Evolutionary conservation across 2,329 filamentous ascomycete genomes (phyloP).

Genomic region (Harringtonia lauricola): DNA sequence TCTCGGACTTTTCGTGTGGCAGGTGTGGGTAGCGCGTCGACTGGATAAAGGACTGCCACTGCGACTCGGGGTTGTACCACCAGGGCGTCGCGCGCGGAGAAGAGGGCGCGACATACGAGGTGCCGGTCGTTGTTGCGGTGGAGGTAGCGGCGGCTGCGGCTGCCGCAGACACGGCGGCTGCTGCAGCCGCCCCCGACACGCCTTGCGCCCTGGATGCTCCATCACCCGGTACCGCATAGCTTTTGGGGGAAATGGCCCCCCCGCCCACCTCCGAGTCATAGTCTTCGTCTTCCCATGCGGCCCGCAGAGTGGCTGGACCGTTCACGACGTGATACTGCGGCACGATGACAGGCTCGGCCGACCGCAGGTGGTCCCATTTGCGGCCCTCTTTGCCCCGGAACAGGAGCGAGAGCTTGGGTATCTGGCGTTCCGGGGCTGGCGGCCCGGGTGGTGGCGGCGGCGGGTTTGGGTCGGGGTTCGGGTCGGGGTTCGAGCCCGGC

Average conservation of each 20-base stretch:
- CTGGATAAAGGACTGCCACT: conserved; percentile 42
- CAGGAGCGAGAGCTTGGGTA: conserved; percentile 34
- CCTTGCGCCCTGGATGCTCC: too few species aligned
- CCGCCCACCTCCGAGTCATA: neutral
- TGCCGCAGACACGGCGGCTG: too few species aligned
- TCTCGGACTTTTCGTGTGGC: conserved; percentile 33
- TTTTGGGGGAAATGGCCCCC: too few species aligned
- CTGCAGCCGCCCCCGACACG: too few species aligned
- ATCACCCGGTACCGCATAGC: too few species aligned
- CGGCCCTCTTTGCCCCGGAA: conserved; percentile 34
- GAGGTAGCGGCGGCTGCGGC: neutral
- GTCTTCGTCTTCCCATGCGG: neutral
- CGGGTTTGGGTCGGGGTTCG: too few species aligned
- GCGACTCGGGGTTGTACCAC: conserved; percentile 22
- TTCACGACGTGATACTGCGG: conserved; percentile 17
- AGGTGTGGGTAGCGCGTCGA: conserved; percentile 41
- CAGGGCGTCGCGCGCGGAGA: conserved; percentile 1
- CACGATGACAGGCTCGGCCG: conserved; percentile 48
- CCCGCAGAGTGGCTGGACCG: neutral
- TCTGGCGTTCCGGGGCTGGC: too few species aligned
- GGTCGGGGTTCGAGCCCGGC: too few species aligned
- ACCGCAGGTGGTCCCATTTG: conserved; percentile 48
- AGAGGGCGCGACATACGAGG: neutral
- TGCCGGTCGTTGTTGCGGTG: neutral
- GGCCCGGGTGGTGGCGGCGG: neutral